Conservation (phyloP, 495 filamentous ascomycete genomes). For the Achaetomiella virescens region DNA sequence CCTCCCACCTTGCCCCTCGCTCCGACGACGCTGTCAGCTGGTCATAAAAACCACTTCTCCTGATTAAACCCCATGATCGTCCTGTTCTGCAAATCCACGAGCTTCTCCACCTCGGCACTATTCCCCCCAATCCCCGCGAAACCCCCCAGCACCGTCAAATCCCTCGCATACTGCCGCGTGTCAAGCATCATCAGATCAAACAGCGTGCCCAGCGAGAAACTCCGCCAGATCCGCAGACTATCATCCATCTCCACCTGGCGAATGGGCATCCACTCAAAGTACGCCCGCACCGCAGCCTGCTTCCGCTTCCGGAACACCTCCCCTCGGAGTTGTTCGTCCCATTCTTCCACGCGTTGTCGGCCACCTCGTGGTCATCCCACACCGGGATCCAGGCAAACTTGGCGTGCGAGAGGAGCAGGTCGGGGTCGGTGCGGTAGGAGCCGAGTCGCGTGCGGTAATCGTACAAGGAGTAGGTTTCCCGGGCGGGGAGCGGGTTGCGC, state of each 20-base stretch:
- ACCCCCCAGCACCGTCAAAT: constrained; percentile 39
- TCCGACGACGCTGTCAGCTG: constrained; percentile 46
- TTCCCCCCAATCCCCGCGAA: constrained; percentile 15
- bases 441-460: constrained; percentile 58
- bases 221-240: constrained; percentile 62
- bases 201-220: constrained; percentile 57
- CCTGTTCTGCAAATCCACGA: constrained; percentile 36
- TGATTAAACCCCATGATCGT: constrained; percentile 59
- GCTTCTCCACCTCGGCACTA: constrained; percentile 9
- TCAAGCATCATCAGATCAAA: constrained; percentile 65
- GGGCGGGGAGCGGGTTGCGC: constrained; percentile 50
- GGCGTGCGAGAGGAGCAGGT: constrained; percentile 52
- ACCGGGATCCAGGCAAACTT: constrained; percentile 62
- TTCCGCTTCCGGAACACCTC: constrained; percentile 39
- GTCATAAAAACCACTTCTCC: constrained; percentile 64
- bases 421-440: constrained; percentile 56
- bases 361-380: constrained; percentile 68
- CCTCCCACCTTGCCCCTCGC: constrained; percentile 55
- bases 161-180: constrained; percentile 61
- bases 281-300: constrained; percentile 58
- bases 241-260: constrained; percentile 64
- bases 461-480: constrained; percentile 43
- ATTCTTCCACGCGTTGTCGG: constrained; percentile 56
- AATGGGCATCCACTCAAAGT: constrained; percentile 65
- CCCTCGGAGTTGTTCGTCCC: constrained; percentile 55